Evolutionary conservation across 305 asterid genomes (phyloP), one percentile per base, ranked within the genome.

Genomic region (Fraxinus latifolia): DNA sequence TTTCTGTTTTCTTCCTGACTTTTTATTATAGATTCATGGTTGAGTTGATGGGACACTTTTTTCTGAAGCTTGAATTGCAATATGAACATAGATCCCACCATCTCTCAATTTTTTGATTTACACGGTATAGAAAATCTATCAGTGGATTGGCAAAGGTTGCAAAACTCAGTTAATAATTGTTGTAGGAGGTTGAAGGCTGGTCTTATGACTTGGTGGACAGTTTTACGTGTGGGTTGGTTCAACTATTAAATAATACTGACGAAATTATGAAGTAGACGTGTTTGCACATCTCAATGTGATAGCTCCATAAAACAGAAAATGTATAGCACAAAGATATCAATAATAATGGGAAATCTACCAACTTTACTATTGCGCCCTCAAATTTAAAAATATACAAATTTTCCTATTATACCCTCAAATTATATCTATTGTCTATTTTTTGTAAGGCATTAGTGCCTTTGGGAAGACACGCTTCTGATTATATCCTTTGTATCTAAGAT

Each of bases 131-230:
- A 71, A 70, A 36, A 70, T 31, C 39, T 31, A 70, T 70, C 75
- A 1, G 19, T 70, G 42, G 39, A 15, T 31, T 23, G 80, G 9
- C 32, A 7, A 44, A 72, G 80, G 70, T 75, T 25, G 82, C 78
- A 60, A 67, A 27, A 50, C 53, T 75, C 39, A 11, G 29, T 53
- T 77, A 75, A 27, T 78, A 32, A 60, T 84, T 77, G 79, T 17
- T 65, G 21, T 19, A 19, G 23, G 14, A 29, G 74, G 53, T 21
- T 79, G 21, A 37, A 65, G 67, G 44, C 60, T 9, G 37, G 34
- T 72, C 67, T 67, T 67, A 32, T 71, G 44, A 71, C 39, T 31
- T 71, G 76, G 44, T 6, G 44, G 39, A 70, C 76, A 27, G 17
- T 58, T 78, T 44, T 14, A 82, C n/a, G 5, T n/a, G 68, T 31